Base-by-base conservation (phyloP, 179 eudicot genomes). In the Carnegiea gigantea region DNA sequence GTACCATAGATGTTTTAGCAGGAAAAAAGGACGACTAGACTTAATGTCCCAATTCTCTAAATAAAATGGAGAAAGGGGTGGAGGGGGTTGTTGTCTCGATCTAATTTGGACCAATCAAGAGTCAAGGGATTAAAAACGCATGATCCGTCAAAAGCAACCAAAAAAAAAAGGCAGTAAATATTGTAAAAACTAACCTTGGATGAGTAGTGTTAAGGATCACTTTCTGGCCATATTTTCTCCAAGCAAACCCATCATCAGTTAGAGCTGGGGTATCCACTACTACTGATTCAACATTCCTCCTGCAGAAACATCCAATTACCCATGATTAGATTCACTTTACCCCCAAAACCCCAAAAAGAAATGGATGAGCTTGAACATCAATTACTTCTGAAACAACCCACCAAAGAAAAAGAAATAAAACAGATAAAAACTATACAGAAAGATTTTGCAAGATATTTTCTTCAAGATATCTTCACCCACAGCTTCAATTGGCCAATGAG, bases 191-290 rank as follows among this genome's bases (percentile, higher is more conserved):
- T 4, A 85, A 93, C 96, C 98, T 91, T 68, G 94, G 96, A 67
- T 89, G 81, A 26, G 75, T 78, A 53, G 91, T 23, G 67, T 92
- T 77, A 68, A 89, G 96, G 78, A 93, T 93, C 14, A 38, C 74
- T 79, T 93, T 93, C 60, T 91, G 98, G 5, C 96, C 98, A 76
- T 93, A 93, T 81, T 93, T 93, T 76, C 98, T 89, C 98, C 98
- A 93, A 23, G 90, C 92, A 84, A 83, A 81, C 1, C 93, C 93
- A 85, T 93, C 98, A 13, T 89, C 94, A 20, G 75, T 71, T 46
- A 80, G 73, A 77, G 70, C 71, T 30, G 83, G 70, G n/a, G 53
- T 65, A 2, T 77, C 84, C 26, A 59, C 67, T n/a, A 80, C 80
- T 68, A 73, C 28, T 73, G 88, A 78, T 38, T 91, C 83, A 6